Conservation (phyloP, 495 filamentous ascomycete species). For the Penicillium ucsense region DNA sequence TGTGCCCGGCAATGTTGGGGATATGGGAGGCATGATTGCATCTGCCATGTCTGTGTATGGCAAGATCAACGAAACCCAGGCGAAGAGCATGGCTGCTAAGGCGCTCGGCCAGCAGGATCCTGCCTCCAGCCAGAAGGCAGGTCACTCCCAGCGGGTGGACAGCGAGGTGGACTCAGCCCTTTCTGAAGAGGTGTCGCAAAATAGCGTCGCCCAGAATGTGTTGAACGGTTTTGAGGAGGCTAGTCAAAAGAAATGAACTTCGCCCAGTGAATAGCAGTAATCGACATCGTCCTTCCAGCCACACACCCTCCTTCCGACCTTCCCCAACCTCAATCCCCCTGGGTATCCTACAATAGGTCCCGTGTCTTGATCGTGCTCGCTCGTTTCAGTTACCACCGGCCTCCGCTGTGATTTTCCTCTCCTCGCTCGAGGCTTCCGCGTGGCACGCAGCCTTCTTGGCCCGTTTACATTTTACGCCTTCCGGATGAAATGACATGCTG, state of each 20-base stretch:
- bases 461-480: too few relatives aligned
- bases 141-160: constrained; percentile 11
- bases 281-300: constrained; percentile 1
- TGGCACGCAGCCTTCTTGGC: too few relatives aligned
- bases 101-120: constrained; percentile 22
- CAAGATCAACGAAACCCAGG: constrained; percentile 81
- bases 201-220: constrained; percentile 36
- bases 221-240: constrained; percentile 45
- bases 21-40: constrained; percentile 94
- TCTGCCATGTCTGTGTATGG: constrained; percentile 93
- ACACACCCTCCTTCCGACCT: constrained; percentile 1
- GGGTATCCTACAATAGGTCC: constrained; percentile 1
- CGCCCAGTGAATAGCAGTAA: constrained; percentile 6
- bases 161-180: constrained; percentile 2
- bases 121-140: background rate
- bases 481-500: too few relatives aligned
- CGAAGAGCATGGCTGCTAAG: constrained; percentile 52
- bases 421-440: too few relatives aligned
- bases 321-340: background rate
- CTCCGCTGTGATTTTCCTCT: too few relatives aligned
- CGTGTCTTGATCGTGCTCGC: constrained; percentile 1
- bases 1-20: constrained; percentile 95
- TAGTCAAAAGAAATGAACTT: constrained; percentile 30
- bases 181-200: background rate
- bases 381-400: too few relatives aligned